A percentile compares a stretch with the other conserved stretches of the same genome.
Conservation (phyloP, 192 early-diverging fungal species). For the Phlyctochytrium arcticum region DNA sequence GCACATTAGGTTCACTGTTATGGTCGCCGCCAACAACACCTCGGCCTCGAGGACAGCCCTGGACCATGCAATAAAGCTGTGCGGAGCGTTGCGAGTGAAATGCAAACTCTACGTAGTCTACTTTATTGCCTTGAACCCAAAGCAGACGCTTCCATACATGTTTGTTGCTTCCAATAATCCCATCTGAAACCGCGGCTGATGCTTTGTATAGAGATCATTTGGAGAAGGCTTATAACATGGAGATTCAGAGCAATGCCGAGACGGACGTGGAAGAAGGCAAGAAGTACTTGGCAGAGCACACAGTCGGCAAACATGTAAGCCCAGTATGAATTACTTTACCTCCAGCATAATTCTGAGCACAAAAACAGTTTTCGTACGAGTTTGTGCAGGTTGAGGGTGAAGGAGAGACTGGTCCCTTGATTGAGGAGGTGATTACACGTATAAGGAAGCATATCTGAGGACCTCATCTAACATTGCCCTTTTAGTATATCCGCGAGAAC, state of each 20-base stretch:
- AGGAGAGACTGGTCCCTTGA: constrained; percentile 30
- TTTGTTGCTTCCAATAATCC: constrained; percentile 1
- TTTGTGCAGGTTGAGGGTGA: constrained; percentile 30
- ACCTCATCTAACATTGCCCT: background rate
- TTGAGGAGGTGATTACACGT: constrained; percentile 39
- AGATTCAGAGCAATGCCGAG: constrained; percentile 21
- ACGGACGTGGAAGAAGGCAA: constrained; percentile 22
- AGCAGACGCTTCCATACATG: constrained; percentile 27
- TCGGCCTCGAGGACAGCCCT: constrained; percentile 12
- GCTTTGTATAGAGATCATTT: constrained; percentile 29
- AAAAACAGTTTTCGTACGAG: constrained; percentile 25
- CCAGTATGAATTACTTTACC: too few species aligned
- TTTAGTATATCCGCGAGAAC: constrained; percentile 20
- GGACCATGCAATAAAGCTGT: constrained; percentile 9
- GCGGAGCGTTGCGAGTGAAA: background rate
- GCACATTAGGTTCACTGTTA: too few species aligned
- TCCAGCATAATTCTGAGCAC: background rate
- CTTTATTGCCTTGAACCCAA: constrained; percentile 27
- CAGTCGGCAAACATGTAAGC: background rate
- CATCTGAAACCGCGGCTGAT: too few species aligned
- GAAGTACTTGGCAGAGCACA: constrained; percentile 6
- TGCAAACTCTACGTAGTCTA: constrained; percentile 20
- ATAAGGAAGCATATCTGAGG: background rate
- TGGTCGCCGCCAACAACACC: constrained; percentile 28
- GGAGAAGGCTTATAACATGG: constrained; percentile 32